phyloP scores from a whole-genome alignment of 768 basidiomycete genomes.

The Amanita subjunquillea region DNA sequence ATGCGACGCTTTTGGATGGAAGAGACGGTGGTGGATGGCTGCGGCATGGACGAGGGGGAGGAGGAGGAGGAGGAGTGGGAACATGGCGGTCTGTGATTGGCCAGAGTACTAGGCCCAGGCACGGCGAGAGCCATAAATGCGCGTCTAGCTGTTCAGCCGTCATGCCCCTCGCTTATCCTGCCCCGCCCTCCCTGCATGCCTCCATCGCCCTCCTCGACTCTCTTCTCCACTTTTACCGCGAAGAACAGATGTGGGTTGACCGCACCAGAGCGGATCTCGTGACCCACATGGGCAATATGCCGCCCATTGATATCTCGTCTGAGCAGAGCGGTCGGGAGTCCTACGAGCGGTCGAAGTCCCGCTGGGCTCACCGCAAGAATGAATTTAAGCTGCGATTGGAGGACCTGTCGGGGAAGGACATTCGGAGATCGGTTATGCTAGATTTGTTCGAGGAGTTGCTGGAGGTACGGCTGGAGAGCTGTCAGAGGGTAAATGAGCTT shows the following conservation, averaged over 20 bases:
- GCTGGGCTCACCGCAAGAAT: constrained; percentile 51
- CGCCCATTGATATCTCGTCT: neutral
- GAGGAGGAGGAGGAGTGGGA: constrained; percentile 11
- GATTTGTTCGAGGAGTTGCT: constrained; percentile 65
- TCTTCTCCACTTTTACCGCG: constrained; percentile 57
- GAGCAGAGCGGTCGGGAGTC: neutral
- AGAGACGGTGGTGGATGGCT: constrained; percentile 33
- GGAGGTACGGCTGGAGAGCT: constrained; percentile 69
- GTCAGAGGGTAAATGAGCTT: constrained; percentile 52
- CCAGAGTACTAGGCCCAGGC: constrained; percentile 13
- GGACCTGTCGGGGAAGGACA: constrained; percentile 10
- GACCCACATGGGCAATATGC: constrained; percentile 18
- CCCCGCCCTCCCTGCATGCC: constrained; percentile 29
- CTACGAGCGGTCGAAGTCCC: constrained; percentile 13
- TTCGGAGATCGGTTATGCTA: constrained; percentile 36
- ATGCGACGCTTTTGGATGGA: constrained; percentile 31
- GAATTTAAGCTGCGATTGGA: constrained; percentile 39
- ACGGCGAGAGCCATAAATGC: constrained; percentile 5
- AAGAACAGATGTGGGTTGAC: constrained; percentile 64
- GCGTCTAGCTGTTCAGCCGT: neutral
- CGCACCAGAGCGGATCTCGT: constrained; percentile 54
- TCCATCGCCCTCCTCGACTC: constrained; percentile 55
- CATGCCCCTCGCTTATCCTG: constrained; percentile 11
- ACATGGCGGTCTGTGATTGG: constrained; percentile 13
- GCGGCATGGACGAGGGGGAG: constrained; percentile 10